Base-by-base conservation (phyloP, 2,329 filamentous ascomycete genomes). In the Ascochyta viciae-villosae region DNA sequence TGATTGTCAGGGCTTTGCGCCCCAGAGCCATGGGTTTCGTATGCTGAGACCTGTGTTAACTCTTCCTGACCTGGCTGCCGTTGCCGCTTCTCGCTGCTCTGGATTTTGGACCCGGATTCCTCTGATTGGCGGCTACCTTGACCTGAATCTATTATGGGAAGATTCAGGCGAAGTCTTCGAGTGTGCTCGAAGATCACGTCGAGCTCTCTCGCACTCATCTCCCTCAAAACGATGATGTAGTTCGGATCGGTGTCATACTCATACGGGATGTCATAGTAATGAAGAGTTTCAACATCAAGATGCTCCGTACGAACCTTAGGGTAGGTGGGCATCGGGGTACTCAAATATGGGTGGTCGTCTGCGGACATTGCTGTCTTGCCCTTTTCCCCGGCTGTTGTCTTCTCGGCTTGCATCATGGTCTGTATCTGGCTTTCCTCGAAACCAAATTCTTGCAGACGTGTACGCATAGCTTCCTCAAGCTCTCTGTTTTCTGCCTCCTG, bases 111-210 rank as follows among this genome's bases (percentile, higher is more conserved):
- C 10, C 6, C 13, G 4, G 29, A 31, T 31, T 13, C 12, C 29
- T 15, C 12, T 31, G 29, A 15, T 12, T 10, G 5, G 29, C 10
- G 29, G 29, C 13, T 31, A 12, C 12, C 29, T 13, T 12, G 10
- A 15, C 29, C 9, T 29, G 29, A 3, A 5, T 15, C 29, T 13
- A 15, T 15, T 4, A 15, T 0, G 10, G 6, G 10, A 15, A 10
- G 29, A 5, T 31, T 31, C 8, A 3, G 12, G 10, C 10, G 77
- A 19, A 82, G 71, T 23, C 79, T 76, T 15, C 75, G 74, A 13
- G 80, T 82, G 57, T 82, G 80, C 62, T 82, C 80, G 61, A 82
- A 82, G 24, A 82, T 67, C 19, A 81, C 72, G 38, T 82, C 79
- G 5, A 79, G 81, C 48, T 82, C 79, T 50, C 73, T 71, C 43